A percentile compares a stretch with the other conserved stretches of the same genome.
Evolutionary conservation across 2,329 filamentous ascomycete genomes (phyloP).

Genomic region (Ophiocordyceps robertsii): DNA sequence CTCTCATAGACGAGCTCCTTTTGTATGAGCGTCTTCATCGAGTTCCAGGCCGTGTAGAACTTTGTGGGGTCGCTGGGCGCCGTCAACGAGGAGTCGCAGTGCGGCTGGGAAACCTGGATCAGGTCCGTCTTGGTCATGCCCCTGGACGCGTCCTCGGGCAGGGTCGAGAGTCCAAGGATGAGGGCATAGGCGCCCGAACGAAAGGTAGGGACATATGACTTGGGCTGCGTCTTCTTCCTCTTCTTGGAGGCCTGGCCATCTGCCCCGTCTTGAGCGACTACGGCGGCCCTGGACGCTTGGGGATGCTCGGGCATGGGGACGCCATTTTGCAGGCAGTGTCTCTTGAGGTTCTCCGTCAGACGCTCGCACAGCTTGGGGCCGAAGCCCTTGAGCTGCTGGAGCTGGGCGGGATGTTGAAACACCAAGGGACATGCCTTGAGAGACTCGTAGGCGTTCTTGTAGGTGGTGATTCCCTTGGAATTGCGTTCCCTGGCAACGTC

Average conservation of each 20-base stretch:
- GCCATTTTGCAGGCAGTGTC: slow-evolving; percentile 52
- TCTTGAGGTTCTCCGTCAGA: slow-evolving; percentile 46
- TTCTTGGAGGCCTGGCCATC: slow-evolving; percentile 32
- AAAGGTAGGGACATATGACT: slow-evolving; percentile 57
- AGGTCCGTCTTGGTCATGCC: slow-evolving; percentile 56
- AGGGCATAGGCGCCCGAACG: slow-evolving; percentile 67
- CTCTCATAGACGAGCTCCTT: slow-evolving; percentile 65
- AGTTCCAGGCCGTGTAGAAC: slow-evolving; percentile 71
- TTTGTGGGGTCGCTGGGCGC: slow-evolving; percentile 52
- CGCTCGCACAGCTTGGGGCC: slow-evolving; percentile 59
- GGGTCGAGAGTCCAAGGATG: slow-evolving; percentile 49
- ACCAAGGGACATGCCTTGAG: slow-evolving; percentile 60
- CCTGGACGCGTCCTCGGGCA: slow-evolving; percentile 34
- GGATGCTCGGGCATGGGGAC: slow-evolving; percentile 53
- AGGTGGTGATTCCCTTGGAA: slow-evolving; percentile 56
- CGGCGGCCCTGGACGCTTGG: slow-evolving; percentile 25
- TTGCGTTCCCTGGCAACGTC: slow-evolving; percentile 56
- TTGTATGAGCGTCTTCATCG: slow-evolving; percentile 60
- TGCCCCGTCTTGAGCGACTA: slow-evolving; percentile 21
- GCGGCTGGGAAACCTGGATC: slow-evolving; percentile 54
- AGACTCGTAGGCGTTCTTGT: slow-evolving; percentile 64
- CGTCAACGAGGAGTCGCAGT: slow-evolving; percentile 62
- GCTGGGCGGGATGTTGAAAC: slow-evolving; percentile 60
- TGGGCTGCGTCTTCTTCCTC: slow-evolving; percentile 40
- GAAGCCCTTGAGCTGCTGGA: slow-evolving; percentile 59